phyloP scores from a whole-genome alignment of 495 filamentous ascomycete species.

The Hyaloscypha finlandica region DNA sequence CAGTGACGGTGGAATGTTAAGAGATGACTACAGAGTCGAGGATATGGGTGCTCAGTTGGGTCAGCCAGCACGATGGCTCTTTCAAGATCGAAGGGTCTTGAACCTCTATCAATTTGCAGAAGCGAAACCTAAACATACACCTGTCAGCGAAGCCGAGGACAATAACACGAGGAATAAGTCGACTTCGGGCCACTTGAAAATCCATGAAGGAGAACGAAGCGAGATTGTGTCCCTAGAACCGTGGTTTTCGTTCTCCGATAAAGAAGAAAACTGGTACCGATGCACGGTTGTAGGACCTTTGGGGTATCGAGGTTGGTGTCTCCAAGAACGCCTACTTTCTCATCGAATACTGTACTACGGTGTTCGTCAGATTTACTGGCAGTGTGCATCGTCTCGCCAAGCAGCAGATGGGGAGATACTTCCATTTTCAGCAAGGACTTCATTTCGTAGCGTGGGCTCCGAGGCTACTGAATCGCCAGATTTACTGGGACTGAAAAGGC shows the following conservation, averaged over 20 bases:
- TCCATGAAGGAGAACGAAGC: slow-evolving; percentile 1
- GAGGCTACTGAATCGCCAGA: slow-evolving; percentile 8
- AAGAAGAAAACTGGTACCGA: slow-evolving; percentile 1
- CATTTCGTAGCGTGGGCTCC: not conserved
- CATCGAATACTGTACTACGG: not conserved
- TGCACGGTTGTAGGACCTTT: not conserved
- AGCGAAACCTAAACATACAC: too few relatives aligned
- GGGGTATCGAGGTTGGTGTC: not conserved
- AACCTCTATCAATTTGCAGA: too few relatives aligned
- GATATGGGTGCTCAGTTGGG: slow-evolving; percentile 8
- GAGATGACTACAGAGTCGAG: not conserved
- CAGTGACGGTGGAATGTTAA: too few relatives aligned
- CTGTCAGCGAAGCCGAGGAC: too few relatives aligned
- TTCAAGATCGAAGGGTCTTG: not conserved
- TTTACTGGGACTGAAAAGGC: slow-evolving; percentile 4
- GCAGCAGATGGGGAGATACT: slow-evolving; percentile 4
- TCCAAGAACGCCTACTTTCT: not conserved
- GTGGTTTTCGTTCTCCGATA: not conserved
- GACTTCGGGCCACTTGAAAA: not conserved
- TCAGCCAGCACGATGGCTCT: not conserved
- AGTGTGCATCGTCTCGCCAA: slow-evolving; percentile 8
- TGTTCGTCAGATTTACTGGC: slow-evolving; percentile 10
- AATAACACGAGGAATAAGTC: not conserved
- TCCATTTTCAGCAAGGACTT: not conserved
- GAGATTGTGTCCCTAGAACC: not conserved